A percentile compares a stretch with the other conserved stretches of the same genome.
phyloP scores from a whole-genome alignment of 2,329 filamentous ascomycete species.

The Alternaria solani region DNA sequence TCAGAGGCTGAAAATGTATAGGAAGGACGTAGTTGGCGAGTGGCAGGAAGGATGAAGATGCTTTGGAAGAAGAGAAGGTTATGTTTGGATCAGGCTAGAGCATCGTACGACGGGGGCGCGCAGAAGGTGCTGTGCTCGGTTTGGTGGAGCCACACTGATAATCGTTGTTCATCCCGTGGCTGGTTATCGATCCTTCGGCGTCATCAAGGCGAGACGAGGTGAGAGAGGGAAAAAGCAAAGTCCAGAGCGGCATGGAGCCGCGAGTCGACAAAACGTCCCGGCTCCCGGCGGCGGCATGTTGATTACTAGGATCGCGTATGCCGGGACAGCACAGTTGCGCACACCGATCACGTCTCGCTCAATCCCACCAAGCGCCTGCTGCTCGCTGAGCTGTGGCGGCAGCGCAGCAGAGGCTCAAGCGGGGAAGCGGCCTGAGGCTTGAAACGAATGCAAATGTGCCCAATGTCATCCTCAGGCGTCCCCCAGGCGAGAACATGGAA shows the following conservation, averaged over 20 bases:
- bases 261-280: conserved; percentile 1
- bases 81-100: neutral
- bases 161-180: neutral
- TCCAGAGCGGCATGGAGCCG: neutral
- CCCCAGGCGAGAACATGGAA: conserved; percentile 19
- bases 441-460: conserved; percentile 21
- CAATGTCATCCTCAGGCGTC: conserved; percentile 13
- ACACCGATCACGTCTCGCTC: conserved; percentile 26
- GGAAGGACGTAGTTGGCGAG: conserved; percentile 4
- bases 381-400: neutral
- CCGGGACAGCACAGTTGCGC: conserved; percentile 1
- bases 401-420: conserved; percentile 25
- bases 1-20: no score
- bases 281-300: neutral
- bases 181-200: neutral
- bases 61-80: neutral
- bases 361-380: neutral
- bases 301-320: neutral
- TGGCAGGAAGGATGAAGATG: neutral
- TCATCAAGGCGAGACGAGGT: neutral
- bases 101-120: neutral
- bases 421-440: conserved; percentile 24
- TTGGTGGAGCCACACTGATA: neutral
- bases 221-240: neutral
- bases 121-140: neutral